phyloP scores from a whole-genome alignment of 2,329 filamentous ascomycete species.

The Xylaria polymorpha region DNA sequence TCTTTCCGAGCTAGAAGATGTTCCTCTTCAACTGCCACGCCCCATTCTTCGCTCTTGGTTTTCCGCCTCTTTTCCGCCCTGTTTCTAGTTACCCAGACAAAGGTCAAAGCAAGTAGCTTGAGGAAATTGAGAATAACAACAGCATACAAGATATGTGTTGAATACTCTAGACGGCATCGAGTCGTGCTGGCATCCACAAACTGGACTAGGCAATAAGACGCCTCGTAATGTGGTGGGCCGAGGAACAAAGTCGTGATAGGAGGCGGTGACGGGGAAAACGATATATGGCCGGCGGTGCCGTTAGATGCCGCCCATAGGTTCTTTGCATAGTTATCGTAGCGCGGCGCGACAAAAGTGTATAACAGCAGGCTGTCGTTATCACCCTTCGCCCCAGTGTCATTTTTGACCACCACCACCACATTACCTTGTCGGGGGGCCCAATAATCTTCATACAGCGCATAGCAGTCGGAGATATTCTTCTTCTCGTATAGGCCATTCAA shows the following conservation, averaged over 20 bases:
- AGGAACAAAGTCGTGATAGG: constrained; percentile 40
- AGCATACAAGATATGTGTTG: neutral
- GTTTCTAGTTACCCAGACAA: constrained; percentile 34
- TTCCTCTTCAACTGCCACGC: neutral
- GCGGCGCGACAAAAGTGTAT: constrained; percentile 37
- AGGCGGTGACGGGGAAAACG: constrained; percentile 7
- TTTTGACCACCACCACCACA: constrained; percentile 38
- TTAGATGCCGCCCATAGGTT: constrained; percentile 47
- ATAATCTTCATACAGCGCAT: constrained; percentile 40
- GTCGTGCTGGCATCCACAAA: neutral
- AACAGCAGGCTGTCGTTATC: constrained; percentile 39
- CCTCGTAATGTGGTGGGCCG: constrained; percentile 42
- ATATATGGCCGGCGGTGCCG: constrained; percentile 31
- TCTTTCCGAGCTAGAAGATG: neutral
- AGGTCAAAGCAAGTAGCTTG: constrained; percentile 40
- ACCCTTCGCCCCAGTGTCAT: constrained; percentile 18
- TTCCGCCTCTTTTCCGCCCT: constrained; percentile 16
- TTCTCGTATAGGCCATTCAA: constrained; percentile 26
- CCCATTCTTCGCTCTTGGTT: constrained; percentile 9
- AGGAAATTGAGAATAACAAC: constrained; percentile 40
- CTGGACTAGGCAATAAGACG: constrained; percentile 45
- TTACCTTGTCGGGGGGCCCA: constrained; percentile 39
- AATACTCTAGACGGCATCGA: constrained; percentile 41
- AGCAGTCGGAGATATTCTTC: constrained; percentile 37
- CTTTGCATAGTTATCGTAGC: constrained; percentile 44